Base-by-base conservation (phyloP, 1,284 basidiomycete species). In the Psilocybe mexicana region DNA sequence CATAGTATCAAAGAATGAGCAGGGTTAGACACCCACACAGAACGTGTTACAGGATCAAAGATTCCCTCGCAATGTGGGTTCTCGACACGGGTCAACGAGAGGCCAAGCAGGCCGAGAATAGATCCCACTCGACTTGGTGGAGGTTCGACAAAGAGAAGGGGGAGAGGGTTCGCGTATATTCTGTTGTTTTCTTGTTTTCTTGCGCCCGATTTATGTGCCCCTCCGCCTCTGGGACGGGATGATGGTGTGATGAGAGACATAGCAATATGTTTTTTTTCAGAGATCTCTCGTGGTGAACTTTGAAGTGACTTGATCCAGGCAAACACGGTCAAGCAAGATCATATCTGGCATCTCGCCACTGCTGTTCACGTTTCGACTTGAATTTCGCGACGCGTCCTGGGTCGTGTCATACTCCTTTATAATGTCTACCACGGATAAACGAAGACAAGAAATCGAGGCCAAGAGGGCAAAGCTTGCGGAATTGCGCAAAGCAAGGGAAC, bases 401-500 rank as follows among this genome's bases (percentile, higher is more conserved):
- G 6, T 43, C n/a, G 6, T 33, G 28, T 28, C 26, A 33, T 53
- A 30, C 2, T 43, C 14, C 3, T 33, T 26, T 12, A 53, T 43
- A 11, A 30, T 23, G 11, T 43, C 14, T 33, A 44, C 40, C 24
- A 79, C 80, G 33, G 81, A 83, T 59, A 78, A 76, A 69, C 69
- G 76, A 50, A 69, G 77, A 61, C 74, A 88, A 67, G 95, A 98
- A 76, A 93, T 98, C 61, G 94, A 96, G 74, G 92, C 90, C 43
- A 99, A 98, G 76, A 81, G 89, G 59, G 86, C 87, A 6, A 95
- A 94, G 73, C 86, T 98, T 43, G 93, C 86, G 48, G 93, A 95
- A 63, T 80, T 95, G 30, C 82, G 89, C 59, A 84, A 86, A 67
- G 88, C 86, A 6, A 73, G 92, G 43, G 84, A 84, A 48, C 85